Base-by-base conservation (phyloP, 306 rosid species). In the Alnus rubra region DNA sequence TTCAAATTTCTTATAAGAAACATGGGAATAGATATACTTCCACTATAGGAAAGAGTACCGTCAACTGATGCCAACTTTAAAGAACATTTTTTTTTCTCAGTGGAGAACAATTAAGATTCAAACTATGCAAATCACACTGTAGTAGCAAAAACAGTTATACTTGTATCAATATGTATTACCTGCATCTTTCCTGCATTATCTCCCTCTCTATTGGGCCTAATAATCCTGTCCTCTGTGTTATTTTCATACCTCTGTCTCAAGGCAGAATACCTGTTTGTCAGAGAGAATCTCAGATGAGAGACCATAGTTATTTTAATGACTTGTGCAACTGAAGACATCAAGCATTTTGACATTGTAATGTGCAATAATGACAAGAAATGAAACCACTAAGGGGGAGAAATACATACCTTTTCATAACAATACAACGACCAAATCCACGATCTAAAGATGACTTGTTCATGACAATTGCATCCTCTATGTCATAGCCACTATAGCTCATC, bases 361-460 rank as follows among this genome's bases (percentile, higher is more conserved):
- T 12, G 70, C 75, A 79, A 83, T 84, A 65, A 76, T 65, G 10
- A 81, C 44, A 56, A 54, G 58, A 47, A 74, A 60, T 80, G 82
- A 74, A 42, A 42, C 45, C 45, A 42, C 6, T 42, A 5, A 42
- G 6, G 6, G 45, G 7, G 45, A 42, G 45, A 42, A 42, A 1
- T 4, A 42, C 45, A 42, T 84, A 89, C 94, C 86, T 92, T 80
- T 94, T 94, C 94, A 91, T 89, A 80, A 91, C 94, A 60, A 94
- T 94, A 80, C 98, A 94, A 71, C 98, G 98, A 64, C 98, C 98
- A 91, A 94, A 94, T n/a, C 98, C 98, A 47, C 97, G 97, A 83
- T 92, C 98, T 49, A 94, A 94, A 69, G 98, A 92, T 53, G 98
- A 82, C 89, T 92, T 94, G 83, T 94, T 94, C 98, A 94, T 94